Evolutionary conservation across 2,329 filamentous ascomycete genomes (phyloP), one percentile per base, ranked within the genome.

Genomic region (Lasiodiplodia sp.): DNA sequence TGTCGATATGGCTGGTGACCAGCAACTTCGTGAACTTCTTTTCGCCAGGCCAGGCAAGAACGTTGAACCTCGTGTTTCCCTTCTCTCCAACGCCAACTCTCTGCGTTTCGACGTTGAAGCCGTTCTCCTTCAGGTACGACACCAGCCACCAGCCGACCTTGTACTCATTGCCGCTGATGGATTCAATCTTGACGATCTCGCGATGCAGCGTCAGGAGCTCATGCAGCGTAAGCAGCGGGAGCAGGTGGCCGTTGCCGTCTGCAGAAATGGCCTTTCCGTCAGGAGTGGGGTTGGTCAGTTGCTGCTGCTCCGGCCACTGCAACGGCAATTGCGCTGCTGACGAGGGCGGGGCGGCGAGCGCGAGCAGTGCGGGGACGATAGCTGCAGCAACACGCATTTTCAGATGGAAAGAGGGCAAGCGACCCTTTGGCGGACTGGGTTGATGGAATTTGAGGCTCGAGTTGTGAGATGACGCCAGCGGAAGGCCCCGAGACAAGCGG

Each of bases 1-100:
- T 89, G 74, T 97, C 94, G 74, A 97, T 95, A 78, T 97, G 94
- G 68, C 91, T 94, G 1, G 90, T 90, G 1, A 94, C 79, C n/a
- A 93, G 82, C 12, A 92, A 83, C 40, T 85, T 85, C 1, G 89
- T 86, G 11, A 85, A 81, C 47, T 85, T 83, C 18, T 80, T 79
- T 57, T 80, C 77, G 28, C 80, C 81, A 2, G 83, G 80, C 70
- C 87, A 93, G 2, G 94, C 94, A 51, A 94, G 83, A 60, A 97
- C 84, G 75, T 97, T 97, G 83, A 91, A 94, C 52, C 91, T 86
- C 38, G 79, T 77, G 23, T 68, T 58, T 8, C 67, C 58, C 2
- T 38, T 47, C 23, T 57, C 37, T 6, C 40, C 51, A 3, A 47
- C 37, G 4, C 51, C 49, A 65, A 82, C 77, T 76, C 83, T 76